phyloP scores from a whole-genome alignment of 441 rosid species.

The Populus hybrid region DNA sequence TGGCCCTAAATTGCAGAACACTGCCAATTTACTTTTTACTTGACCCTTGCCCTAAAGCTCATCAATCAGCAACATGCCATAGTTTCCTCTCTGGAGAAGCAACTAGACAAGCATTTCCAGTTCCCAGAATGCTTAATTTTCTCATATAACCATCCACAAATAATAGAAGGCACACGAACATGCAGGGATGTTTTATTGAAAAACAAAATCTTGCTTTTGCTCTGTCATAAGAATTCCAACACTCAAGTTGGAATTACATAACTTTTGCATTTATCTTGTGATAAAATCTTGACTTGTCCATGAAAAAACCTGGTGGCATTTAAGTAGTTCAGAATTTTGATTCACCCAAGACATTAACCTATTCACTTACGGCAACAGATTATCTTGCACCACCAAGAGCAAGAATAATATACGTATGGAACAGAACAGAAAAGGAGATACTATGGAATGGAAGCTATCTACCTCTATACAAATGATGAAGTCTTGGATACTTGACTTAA shows the following conservation, averaged over 20 bases:
- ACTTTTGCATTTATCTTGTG: not conserved
- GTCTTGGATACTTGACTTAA: conserved; percentile 92
- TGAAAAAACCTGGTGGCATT: not conserved
- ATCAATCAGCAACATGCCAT: not conserved
- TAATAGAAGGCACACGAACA: not conserved
- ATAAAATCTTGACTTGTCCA: not conserved
- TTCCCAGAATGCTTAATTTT: not conserved
- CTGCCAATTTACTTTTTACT: not conserved
- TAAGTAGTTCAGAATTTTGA: not conserved
- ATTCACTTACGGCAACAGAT: not conserved
- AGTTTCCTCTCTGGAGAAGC: not conserved
- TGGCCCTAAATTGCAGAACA: not conserved
- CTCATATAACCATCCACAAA: not conserved
- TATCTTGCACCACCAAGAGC: not conserved
- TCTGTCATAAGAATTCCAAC: not conserved
- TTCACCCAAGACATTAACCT: not conserved
- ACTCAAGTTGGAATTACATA: not conserved
- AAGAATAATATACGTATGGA: not conserved
- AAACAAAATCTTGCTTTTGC: not conserved
- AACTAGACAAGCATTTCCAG: not conserved
- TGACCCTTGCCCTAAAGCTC: not conserved
- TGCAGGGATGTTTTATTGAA: not conserved
- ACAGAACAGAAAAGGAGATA: not conserved
- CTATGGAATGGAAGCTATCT: conserved; percentile 28
- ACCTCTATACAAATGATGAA: conserved; percentile 99